Evolutionary conservation across 257 asterid species (phyloP).

Genomic region (Jacaranda mimosifolia): DNA sequence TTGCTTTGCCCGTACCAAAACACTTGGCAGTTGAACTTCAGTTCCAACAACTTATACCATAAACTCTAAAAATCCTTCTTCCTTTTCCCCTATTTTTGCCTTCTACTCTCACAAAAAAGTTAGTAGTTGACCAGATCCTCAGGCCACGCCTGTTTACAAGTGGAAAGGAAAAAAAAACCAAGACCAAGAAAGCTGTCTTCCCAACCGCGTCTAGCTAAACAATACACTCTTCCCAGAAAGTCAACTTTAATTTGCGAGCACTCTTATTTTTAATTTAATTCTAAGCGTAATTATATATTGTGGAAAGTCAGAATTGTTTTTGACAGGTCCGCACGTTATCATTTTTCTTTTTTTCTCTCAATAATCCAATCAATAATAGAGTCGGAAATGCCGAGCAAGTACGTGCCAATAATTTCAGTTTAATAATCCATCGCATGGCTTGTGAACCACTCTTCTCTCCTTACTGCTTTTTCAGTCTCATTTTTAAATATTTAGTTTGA

Average conservation of each 20-base stretch:
- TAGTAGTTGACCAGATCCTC: too few relatives aligned
- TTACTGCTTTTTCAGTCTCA: too few relatives aligned
- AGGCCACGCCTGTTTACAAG: neutral
- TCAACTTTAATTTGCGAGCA: neutral
- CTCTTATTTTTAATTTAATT: neutral
- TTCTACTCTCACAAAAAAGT: too few relatives aligned
- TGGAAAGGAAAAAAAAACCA: neutral
- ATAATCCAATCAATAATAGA: neutral
- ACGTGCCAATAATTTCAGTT: neutral
- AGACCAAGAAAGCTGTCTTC: neutral
- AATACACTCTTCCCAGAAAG: neutral
- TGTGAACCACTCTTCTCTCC: neutral
- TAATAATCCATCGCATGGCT: neutral
- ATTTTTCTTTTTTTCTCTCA: neutral
- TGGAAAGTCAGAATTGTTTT: neutral
- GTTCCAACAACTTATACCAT: neutral
- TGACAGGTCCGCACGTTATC: neutral
- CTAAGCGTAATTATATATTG: neutral
- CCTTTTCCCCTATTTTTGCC: neutral
- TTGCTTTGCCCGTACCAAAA: neutral
- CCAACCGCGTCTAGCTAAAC: neutral
- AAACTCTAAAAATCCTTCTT: neutral
- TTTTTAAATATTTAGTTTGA: too few relatives aligned
- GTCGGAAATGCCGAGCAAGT: neutral
- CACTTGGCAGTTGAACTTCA: neutral